Evolutionary conservation across 2,329 filamentous ascomycete genomes (phyloP).

Genomic region (Penicillium sp.): DNA sequence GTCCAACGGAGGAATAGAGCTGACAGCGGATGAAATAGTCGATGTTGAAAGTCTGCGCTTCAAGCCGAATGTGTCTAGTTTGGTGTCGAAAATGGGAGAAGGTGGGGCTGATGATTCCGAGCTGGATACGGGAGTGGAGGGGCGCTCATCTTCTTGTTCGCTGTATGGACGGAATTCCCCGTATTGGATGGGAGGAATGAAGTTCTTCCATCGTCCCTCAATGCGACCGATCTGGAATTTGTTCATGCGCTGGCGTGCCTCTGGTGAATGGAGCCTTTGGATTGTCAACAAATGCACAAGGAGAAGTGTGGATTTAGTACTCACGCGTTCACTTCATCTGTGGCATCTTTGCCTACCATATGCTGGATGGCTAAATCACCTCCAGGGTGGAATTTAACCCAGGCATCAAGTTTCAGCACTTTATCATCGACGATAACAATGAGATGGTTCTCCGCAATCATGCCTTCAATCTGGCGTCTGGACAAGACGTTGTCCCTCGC

Average conservation of each 20-base stretch:
- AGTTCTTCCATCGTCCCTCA: slow-evolving; percentile 79
- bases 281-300: slow-evolving; percentile 12
- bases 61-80: slow-evolving; percentile 33
- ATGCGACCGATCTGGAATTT: slow-evolving; percentile 79
- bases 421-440: slow-evolving; percentile 78
- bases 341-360: slow-evolving; percentile 89
- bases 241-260: slow-evolving; percentile 71
- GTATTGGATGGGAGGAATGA: slow-evolving; percentile 85
- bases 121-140: slow-evolving; percentile 42
- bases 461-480: slow-evolving; percentile 62
- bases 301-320: slow-evolving; percentile 31
- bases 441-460: slow-evolving; percentile 76
- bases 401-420: slow-evolving; percentile 82
- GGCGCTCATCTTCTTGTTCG: slow-evolving; percentile 35
- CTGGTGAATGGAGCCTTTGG: slow-evolving; percentile 74
- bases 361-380: slow-evolving; percentile 85
- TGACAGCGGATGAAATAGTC: slow-evolving; percentile 24
- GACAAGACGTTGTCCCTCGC: slow-evolving; percentile 20
- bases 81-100: slow-evolving; percentile 57
- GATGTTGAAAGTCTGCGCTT: slow-evolving; percentile 35
- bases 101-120: slow-evolving; percentile 53
- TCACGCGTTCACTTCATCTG: slow-evolving; percentile 86
- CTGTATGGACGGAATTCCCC: slow-evolving; percentile 65
- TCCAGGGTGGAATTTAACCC: slow-evolving; percentile 86
- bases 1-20: slow-evolving; percentile 10